Evolutionary conservation across 1,284 basidiomycete genomes (phyloP).

Genomic region (Ganoderma multipileum): DNA sequence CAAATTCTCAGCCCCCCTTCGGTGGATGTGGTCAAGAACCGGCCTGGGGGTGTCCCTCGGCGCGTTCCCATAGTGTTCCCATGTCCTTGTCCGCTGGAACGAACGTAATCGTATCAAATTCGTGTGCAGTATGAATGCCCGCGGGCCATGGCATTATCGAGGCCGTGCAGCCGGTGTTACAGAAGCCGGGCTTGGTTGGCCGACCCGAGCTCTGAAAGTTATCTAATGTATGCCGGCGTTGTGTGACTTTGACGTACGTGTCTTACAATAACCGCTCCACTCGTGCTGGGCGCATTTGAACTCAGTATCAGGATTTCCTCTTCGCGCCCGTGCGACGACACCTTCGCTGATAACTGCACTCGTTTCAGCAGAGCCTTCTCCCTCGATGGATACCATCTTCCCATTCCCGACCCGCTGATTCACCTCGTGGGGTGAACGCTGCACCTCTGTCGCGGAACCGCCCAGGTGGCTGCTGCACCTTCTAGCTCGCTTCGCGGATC

Average conservation of each 20-base stretch:
- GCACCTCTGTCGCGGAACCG: constrained; percentile 44
- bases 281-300: background rate
- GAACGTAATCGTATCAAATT: constrained; percentile 42
- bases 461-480: constrained; percentile 36
- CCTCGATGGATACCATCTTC: constrained; percentile 43
- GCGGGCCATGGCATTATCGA: constrained; percentile 51
- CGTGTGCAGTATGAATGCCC: constrained; percentile 55
- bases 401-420: constrained; percentile 56
- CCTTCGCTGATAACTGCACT: background rate
- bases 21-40: constrained; percentile 61
- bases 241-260: constrained; percentile 52
- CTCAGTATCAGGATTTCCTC: constrained; percentile 1
- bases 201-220: constrained; percentile 41
- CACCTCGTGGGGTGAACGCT: constrained; percentile 56
- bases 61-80: background rate
- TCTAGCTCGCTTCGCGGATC: constrained; percentile 52
- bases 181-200: constrained; percentile 41
- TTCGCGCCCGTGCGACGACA: background rate
- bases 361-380: background rate
- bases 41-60: constrained; percentile 48
- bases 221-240: constrained; percentile 50
- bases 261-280: background rate
- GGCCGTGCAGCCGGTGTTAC: constrained; percentile 47
- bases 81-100: background rate
- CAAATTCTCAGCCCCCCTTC: constrained; percentile 46